Evolutionary conservation across 495 filamentous ascomycete genomes (phyloP), one percentile per base, ranked within the genome.

Genomic region (Talaromyces stipitatus): DNA sequence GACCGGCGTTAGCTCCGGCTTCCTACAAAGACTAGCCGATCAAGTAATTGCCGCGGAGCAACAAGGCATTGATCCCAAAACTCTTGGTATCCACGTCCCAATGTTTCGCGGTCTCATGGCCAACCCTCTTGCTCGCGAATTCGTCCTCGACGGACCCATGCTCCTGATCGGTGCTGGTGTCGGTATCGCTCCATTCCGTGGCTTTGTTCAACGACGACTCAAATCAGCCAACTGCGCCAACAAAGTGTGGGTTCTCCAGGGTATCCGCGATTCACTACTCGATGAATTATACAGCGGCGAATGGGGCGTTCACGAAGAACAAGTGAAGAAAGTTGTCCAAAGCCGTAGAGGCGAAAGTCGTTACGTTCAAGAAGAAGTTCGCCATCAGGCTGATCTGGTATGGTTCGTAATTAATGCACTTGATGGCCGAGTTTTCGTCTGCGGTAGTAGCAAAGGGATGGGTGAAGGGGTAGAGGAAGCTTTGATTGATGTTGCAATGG

Each of bases 41-140:
- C 73, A 76, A 57, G 85, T 88, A 61, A 78, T 91, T 62, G 77
- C 81, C 12, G 84, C 85, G 5, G 81, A 88, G 59, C 67, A 76
- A 20, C 65, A 71, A 6, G 86, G 85, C 38, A 71, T 78, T 23
- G 73, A 75, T 24, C 69, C 78, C 5, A 61, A 65, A 16, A 67
- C 69, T 58, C 77, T 82, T 2, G 79, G 88, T 56, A 61, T 97
- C 30, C 82, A 89, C 53, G 72, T 96, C 22, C 95, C 95, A 55
- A 96, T 98, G 88, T 98, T 98, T 81, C 90, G 95, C 62, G 94
- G 94, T 2, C 78, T 98, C n/a, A 98, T 98, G 94, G 84, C 91
- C 47, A 98, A 98, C 69, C 94, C 94, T 1, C 79, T 98, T 5
- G 92, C 92, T 16, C 87, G 83, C 64, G 83, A 95, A 65, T 98